Conservation (phyloP, 345 rosid genomes). For the Dipteronia sinensis region DNA sequence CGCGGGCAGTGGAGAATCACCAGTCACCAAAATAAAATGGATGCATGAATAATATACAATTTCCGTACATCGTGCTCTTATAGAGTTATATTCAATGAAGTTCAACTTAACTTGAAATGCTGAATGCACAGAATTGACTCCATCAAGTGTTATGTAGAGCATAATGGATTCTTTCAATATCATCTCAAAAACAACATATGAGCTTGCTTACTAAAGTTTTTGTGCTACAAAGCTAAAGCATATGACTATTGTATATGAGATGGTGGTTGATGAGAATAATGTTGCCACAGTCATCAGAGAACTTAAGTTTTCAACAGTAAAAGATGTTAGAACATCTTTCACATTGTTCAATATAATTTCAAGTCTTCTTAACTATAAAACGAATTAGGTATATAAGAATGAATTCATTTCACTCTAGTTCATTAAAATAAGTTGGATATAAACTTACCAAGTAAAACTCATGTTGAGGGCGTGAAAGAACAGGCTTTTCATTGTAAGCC, state of each 20-base stretch:
- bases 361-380: background rate
- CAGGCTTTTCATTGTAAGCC: slow-evolving; percentile 97
- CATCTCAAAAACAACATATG: background rate
- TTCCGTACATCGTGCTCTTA: too few relatives aligned
- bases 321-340: background rate
- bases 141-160: background rate
- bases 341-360: background rate
- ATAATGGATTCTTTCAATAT: background rate
- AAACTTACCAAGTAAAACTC: slow-evolving; percentile 64
- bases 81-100: too few relatives aligned
- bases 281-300: background rate
- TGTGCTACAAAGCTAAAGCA: background rate
- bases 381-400: background rate
- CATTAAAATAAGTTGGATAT: background rate
- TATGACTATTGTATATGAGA: too few relatives aligned
- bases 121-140: background rate
- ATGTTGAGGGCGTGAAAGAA: slow-evolving; percentile 98
- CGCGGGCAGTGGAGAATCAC: background rate
- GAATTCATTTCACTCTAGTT: background rate
- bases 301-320: background rate
- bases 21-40: background rate
- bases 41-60: background rate
- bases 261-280: too few relatives aligned
- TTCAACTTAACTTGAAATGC: background rate
- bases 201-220: background rate